These are phyloP conservation scores for Phallus indusiatus DNA, from an alignment of 768 basidiomycete species.

Conservation along the genomic window DNA sequence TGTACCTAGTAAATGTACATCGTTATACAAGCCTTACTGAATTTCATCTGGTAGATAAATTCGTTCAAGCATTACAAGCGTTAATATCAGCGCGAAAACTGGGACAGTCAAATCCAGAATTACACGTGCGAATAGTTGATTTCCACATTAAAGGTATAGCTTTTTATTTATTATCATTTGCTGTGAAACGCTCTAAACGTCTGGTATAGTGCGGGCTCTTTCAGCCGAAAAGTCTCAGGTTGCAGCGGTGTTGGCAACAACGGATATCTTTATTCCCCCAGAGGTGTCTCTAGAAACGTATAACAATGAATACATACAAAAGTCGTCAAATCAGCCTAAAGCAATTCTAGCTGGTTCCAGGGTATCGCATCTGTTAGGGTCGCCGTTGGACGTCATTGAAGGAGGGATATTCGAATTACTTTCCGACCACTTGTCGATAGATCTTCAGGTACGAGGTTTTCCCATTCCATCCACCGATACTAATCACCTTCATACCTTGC, in stretches of 20 bases:
- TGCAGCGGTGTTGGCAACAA: slow-evolving; percentile 38
- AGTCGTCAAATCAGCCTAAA: slow-evolving; percentile 36
- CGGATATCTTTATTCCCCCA: slow-evolving; percentile 42
- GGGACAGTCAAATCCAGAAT: slow-evolving; percentile 47
- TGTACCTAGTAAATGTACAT: neutral
- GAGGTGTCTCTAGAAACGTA: slow-evolving; percentile 52
- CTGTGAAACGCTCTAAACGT: too few relatives aligned
- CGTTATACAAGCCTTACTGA: slow-evolving; percentile 1
- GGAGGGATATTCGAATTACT: slow-evolving; percentile 42
- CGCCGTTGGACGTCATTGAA: slow-evolving; percentile 53
- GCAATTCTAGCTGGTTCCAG: slow-evolving; percentile 59
- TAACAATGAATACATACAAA: slow-evolving; percentile 72
- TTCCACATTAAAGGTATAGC: slow-evolving; percentile 43
- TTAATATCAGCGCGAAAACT: slow-evolving; percentile 48
- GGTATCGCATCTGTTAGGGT: slow-evolving; percentile 37
- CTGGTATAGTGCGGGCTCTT: slow-evolving; percentile 29
- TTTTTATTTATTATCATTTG: neutral
- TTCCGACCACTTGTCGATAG: slow-evolving; percentile 31
- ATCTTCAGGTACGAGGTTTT: slow-evolving; percentile 35
- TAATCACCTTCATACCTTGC: neutral
- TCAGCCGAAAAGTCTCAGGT: slow-evolving; percentile 27
- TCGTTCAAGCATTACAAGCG: slow-evolving; percentile 66
- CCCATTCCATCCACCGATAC: neutral
- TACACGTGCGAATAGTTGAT: slow-evolving; percentile 65
- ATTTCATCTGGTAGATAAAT: slow-evolving; percentile 51